Evolutionary conservation across 2,329 filamentous ascomycete species (phyloP).

Genomic region (Allantophomopsis cytisporea): DNA sequence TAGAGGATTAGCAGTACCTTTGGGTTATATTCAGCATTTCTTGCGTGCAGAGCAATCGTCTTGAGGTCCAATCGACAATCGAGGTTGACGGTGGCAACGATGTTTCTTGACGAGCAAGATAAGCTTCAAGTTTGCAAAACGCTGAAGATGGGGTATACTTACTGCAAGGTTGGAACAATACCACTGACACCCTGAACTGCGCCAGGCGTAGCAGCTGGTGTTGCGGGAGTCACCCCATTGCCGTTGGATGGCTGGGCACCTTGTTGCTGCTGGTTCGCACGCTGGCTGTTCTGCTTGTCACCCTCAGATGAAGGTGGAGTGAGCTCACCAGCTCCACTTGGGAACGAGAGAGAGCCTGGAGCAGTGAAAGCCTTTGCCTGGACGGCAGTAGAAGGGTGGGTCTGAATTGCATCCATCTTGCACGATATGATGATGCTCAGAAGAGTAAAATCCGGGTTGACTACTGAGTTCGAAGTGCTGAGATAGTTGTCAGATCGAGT

Average conservation of each 20-base stretch:
- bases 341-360: conserved; percentile 83
- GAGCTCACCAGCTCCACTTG: conserved; percentile 69
- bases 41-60: conserved; percentile 94
- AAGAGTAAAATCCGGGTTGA: neutral
- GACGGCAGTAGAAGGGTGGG: conserved; percentile 79
- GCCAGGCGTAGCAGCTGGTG: conserved; percentile 83
- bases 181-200: conserved; percentile 74
- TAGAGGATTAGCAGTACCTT: conserved; percentile 54
- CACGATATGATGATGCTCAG: conserved; percentile 5
- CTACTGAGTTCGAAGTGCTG: conserved; percentile 12
- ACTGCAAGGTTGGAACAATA: conserved; percentile 90
- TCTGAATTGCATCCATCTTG: conserved; percentile 75
- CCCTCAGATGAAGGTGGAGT: conserved; percentile 67
- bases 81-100: conserved; percentile 96
- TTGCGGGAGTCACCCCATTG: conserved; percentile 75
- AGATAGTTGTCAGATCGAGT: conserved; percentile 9
- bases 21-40: conserved; percentile 97
- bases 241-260: conserved; percentile 46
- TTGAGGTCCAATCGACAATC: conserved; percentile 96
- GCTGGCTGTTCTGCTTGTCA: conserved; percentile 38
- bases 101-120: conserved; percentile 63
- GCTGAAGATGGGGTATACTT: conserved; percentile 48
- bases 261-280: conserved; percentile 33
- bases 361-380: conserved; percentile 96
- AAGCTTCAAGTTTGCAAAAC: conserved; percentile 30